phyloP scores from a whole-genome alignment of 2,329 filamentous ascomycete genomes.

The Pseudogymnoascus sp. region DNA sequence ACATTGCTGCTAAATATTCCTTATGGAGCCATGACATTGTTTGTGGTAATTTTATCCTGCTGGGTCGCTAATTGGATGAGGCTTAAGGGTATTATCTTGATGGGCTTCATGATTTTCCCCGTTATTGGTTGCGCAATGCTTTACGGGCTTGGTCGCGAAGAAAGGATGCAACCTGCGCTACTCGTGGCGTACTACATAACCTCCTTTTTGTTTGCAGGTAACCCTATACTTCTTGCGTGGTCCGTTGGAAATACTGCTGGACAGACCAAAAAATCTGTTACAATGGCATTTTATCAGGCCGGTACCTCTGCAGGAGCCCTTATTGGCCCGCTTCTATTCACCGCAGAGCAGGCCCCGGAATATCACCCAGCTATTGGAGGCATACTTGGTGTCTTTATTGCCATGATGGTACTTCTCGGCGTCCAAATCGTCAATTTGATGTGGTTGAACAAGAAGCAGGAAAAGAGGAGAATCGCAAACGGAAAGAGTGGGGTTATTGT shows the following conservation, averaged over 20 bases:
- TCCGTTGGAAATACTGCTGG: slow-evolving; percentile 61
- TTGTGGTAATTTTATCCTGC: slow-evolving; percentile 49
- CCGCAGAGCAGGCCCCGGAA: slow-evolving; percentile 44
- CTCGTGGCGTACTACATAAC: slow-evolving; percentile 57
- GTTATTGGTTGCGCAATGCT: slow-evolving; percentile 51
- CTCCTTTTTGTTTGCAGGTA: slow-evolving; percentile 56
- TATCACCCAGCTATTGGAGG: slow-evolving; percentile 50
- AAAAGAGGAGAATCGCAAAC: slow-evolving; percentile 43
- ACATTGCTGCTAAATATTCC: slow-evolving; percentile 36
- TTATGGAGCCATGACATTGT: slow-evolving; percentile 44
- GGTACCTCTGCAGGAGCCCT: slow-evolving; percentile 57
- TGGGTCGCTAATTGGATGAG: slow-evolving; percentile 48
- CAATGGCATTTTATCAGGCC: slow-evolving; percentile 56
- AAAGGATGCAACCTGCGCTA: slow-evolving; percentile 38
- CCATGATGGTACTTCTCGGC: slow-evolving; percentile 42
- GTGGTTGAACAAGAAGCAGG: slow-evolving; percentile 49
- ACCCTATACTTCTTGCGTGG: slow-evolving; percentile 59
- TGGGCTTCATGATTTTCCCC: slow-evolving; percentile 47
- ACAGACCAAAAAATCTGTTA: slow-evolving; percentile 56
- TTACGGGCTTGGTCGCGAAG: slow-evolving; percentile 41
- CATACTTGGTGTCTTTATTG: slow-evolving; percentile 46
- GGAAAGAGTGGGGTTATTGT: slow-evolving; percentile 52
- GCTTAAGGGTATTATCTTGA: slow-evolving; percentile 48
- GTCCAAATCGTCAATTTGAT: slow-evolving; percentile 47
- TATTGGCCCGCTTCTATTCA: slow-evolving; percentile 56